These are phyloP conservation scores for Hyaloscypha variabilis DNA, from an alignment of 495 filamentous ascomycete species.

Conservation along the genomic window DNA sequence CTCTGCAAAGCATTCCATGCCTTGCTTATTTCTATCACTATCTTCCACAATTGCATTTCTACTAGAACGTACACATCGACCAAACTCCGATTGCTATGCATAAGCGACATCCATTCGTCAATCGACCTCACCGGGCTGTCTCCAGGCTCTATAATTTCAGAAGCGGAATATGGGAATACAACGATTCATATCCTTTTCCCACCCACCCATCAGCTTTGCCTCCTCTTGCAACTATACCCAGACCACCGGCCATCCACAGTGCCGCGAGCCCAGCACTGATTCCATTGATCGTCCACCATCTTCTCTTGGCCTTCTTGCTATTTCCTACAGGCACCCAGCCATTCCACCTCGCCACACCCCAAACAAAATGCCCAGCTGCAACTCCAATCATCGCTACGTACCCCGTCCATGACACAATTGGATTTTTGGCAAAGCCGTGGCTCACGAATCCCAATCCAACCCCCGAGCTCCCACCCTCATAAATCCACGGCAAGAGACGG, in stretches of 20 bases:
- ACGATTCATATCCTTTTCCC: constrained; percentile 71
- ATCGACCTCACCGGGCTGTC: not conserved
- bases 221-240: constrained; percentile 76
- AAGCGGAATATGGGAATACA: constrained; percentile 43
- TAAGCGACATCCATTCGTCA: constrained; percentile 5
- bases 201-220: constrained; percentile 76
- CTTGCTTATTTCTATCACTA: not conserved
- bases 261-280: constrained; percentile 56
- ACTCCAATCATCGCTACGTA: constrained; percentile 69
- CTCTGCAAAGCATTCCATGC: too few species aligned
- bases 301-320: constrained; percentile 52
- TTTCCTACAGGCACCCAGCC: constrained; percentile 48
- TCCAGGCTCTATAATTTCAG: constrained; percentile 21
- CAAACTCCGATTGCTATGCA: constrained; percentile 15
- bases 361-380: constrained; percentile 78
- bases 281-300: constrained; percentile 71
- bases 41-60: not conserved
- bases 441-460: constrained; percentile 79
- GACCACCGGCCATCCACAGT: constrained; percentile 79
- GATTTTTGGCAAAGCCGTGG: constrained; percentile 79
- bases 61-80: not conserved
- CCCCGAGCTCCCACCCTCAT: constrained; percentile 82
- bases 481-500: constrained; percentile 66
- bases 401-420: constrained; percentile 62
- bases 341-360: constrained; percentile 81